Evolutionary conservation across 2,329 filamentous ascomycete species (phyloP).

Genomic region (Aspergillus clavatus): DNA sequence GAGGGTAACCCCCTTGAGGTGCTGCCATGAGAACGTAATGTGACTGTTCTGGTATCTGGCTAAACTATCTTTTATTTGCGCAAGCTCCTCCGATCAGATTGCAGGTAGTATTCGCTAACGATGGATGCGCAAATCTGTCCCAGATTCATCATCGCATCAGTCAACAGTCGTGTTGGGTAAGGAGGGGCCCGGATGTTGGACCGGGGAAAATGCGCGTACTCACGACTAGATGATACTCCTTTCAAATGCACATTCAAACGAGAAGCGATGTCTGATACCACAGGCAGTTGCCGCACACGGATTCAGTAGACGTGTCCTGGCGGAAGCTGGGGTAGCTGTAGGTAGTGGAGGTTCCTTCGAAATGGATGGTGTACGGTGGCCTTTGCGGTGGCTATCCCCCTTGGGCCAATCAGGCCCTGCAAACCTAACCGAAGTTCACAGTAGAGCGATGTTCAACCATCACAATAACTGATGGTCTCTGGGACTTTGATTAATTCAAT

Average conservation of each 20-base stretch:
- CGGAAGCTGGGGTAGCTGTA: conserved; percentile 9
- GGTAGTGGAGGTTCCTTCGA: conserved; percentile 5
- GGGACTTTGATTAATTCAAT: too few relatives aligned
- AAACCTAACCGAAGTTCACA: conserved; percentile 16
- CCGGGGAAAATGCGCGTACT: conserved; percentile 16
- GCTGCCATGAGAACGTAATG: conserved; percentile 40
- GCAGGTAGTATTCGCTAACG: not conserved
- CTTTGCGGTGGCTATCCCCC: conserved; percentile 25
- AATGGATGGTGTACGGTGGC: conserved; percentile 34
- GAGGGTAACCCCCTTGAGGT: conserved; percentile 50
- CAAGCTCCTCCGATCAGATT: not conserved
- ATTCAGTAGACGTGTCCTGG: conserved; percentile 13
- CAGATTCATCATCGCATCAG: conserved; percentile 21
- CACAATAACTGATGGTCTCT: too few relatives aligned
- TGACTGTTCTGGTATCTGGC: conserved; percentile 3
- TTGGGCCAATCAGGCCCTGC: conserved; percentile 32
- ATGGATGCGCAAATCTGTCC: conserved; percentile 15
- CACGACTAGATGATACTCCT: conserved; percentile 9
- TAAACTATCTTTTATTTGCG: not conserved
- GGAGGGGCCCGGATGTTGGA: conserved; percentile 6
- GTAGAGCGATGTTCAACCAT: not conserved
- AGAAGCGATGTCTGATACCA: not conserved
- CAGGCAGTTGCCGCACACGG: conserved; percentile 9
- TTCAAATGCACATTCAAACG: conserved; percentile 1
- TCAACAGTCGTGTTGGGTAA: conserved; percentile 13